Evolutionary conservation across 73 alveolate genomes (phyloP).

Genomic region (Durusdinium trenchii): DNA sequence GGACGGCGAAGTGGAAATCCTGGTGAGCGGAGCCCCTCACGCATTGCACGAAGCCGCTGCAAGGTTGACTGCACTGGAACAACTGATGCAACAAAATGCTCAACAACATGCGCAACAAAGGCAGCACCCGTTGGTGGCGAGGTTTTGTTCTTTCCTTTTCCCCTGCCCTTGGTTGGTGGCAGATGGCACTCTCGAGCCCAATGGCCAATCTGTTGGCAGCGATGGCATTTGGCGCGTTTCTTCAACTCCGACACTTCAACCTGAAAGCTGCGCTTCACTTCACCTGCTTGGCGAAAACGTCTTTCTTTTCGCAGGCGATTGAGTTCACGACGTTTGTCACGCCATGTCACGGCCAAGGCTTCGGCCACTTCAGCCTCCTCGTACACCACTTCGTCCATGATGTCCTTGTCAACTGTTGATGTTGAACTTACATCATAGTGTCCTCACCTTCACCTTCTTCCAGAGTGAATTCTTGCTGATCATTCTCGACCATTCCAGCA

Average conservation of each 20-base stretch:
- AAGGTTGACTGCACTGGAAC: too few species aligned
- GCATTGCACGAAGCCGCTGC: too few species aligned
- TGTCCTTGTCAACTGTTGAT: background rate
- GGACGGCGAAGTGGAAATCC: too few species aligned
- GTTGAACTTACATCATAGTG: background rate
- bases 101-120: too few species aligned
- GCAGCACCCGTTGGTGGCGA: too few species aligned
- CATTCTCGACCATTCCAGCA: background rate
- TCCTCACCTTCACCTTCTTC: background rate
- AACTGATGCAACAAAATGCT: too few species aligned
- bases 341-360: conserved; percentile 19
- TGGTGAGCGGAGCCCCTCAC: too few species aligned
- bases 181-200: background rate
- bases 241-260: conserved; percentile 10
- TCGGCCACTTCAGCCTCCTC: conserved; percentile 44
- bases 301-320: background rate
- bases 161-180: too few species aligned
- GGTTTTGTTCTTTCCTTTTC: too few species aligned
- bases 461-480: background rate
- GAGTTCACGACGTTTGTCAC: background rate
- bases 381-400: background rate
- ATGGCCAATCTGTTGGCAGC: background rate
- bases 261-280: background rate
- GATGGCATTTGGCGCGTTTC: background rate
- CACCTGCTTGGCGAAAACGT: background rate